A percentile compares a stretch with the other conserved stretches of the same genome.
Evolutionary conservation across 352 stramenopile genomes (phyloP).

Genomic region (Aphanomyces cochlioides): DNA sequence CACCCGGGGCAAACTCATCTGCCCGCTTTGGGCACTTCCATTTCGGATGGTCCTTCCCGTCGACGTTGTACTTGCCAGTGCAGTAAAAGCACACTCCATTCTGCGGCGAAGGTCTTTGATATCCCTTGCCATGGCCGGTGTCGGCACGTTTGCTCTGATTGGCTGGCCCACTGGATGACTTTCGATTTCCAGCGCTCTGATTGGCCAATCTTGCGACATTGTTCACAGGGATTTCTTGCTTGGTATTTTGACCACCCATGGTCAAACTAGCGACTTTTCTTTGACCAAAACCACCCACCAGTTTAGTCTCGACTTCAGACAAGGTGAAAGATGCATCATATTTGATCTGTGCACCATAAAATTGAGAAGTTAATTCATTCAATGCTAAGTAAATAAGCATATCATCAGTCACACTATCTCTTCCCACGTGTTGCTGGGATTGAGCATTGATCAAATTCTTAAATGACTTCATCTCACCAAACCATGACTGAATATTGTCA

Average conservation of each 20-base stretch:
- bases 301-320: neutral
- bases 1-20: neutral
- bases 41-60: neutral
- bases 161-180: too few relatives aligned
- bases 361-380: conserved; percentile 1
- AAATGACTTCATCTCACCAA: conserved; percentile 1
- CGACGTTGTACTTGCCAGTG: neutral
- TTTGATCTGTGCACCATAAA: conserved; percentile 7
- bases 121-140: too few relatives aligned
- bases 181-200: neutral
- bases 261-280: neutral
- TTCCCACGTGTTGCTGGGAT: neutral
- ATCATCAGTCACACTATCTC: conserved; percentile 2
- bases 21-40: neutral
- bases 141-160: too few relatives aligned
- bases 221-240: neutral
- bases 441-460: conserved; percentile 1
- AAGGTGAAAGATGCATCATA: neutral
- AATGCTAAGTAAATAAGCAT: neutral
- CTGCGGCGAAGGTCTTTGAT: too few relatives aligned
- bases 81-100: too few relatives aligned
- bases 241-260: neutral
- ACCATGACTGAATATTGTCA: conserved; percentile 4
- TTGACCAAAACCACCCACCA: neutral
- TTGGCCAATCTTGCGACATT: neutral